These are phyloP conservation scores for Fusarium buharicum DNA, from an alignment of 2,329 filamentous ascomycete species.

Conservation along the genomic window DNA sequence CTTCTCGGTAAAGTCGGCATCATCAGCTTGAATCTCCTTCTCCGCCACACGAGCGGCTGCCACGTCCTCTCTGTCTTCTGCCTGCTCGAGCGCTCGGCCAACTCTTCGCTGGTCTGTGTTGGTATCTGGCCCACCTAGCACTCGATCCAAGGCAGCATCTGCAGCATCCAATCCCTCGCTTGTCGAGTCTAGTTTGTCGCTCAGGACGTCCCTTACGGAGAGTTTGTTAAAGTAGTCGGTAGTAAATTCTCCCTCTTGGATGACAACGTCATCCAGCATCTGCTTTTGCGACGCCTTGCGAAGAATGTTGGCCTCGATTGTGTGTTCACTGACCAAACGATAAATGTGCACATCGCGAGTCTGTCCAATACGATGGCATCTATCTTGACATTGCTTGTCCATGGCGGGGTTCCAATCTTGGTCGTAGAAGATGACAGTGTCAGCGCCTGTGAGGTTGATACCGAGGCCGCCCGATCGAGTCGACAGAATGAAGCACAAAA, in stretches of 20 bases:
- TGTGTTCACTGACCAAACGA: conserved; percentile 90
- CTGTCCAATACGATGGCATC: conserved; percentile 96
- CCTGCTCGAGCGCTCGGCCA: conserved; percentile 82
- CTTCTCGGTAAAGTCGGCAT: conserved; percentile 83
- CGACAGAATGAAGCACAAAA: conserved; percentile 94
- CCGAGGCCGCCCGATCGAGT: conserved; percentile 93
- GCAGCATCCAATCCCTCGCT: conserved; percentile 72
- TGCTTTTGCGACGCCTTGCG: conserved; percentile 97
- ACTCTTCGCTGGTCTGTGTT: conserved; percentile 70
- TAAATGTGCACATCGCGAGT: conserved; percentile 98
- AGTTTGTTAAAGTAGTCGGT: conserved; percentile 93
- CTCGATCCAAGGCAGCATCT: conserved; percentile 84
- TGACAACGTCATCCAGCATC: conserved; percentile 97
- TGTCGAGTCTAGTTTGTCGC: conserved; percentile 63
- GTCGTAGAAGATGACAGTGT: conserved; percentile 99
- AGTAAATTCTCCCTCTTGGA: conserved; percentile 97
- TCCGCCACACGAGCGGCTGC: conserved; percentile 87
- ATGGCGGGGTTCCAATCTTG: conserved; percentile 99
- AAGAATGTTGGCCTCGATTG: conserved; percentile 97
- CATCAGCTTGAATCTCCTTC: conserved; percentile 87
- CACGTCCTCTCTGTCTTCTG: conserved; percentile 92
- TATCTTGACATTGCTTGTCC: conserved; percentile 99
- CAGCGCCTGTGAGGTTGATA: conserved; percentile 95
- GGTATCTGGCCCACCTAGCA: conserved; percentile 74
- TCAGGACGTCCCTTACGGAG: conserved; percentile 75